Conservation (phyloP, 495 filamentous ascomycete genomes). For the Tuber brumale region DNA sequence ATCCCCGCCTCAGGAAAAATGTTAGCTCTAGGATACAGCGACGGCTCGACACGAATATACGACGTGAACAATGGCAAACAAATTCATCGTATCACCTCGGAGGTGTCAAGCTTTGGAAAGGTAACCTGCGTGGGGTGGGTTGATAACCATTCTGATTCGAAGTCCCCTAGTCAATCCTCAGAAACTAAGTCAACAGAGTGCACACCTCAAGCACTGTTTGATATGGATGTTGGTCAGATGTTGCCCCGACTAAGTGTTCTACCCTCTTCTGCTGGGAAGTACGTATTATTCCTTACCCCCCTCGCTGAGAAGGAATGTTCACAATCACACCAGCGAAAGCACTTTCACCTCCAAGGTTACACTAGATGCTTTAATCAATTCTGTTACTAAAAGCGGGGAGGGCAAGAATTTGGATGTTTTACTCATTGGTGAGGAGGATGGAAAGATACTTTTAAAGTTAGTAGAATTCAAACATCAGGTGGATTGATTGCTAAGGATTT, state of each 20-base stretch:
- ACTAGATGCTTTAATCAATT: conserved; percentile 40
- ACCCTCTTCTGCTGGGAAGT: conserved; percentile 38
- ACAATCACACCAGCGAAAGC: conserved; percentile 32
- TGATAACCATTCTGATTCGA: conserved; percentile 35
- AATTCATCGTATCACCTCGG: conserved; percentile 37
- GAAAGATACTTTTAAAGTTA: conserved; percentile 60
- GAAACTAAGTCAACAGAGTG: conserved; percentile 35
- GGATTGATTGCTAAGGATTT: conserved; percentile 4
- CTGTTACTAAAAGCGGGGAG: conserved; percentile 37
- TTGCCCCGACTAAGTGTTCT: conserved; percentile 38
- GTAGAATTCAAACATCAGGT: not conserved
- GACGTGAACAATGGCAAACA: conserved; percentile 42
- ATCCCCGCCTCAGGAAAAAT: conserved; percentile 34
- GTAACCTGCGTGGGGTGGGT: conserved; percentile 41
- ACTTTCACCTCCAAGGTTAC: conserved; percentile 42
- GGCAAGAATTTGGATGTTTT: conserved; percentile 61
- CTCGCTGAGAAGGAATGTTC: not conserved
- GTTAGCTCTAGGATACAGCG: conserved; percentile 40
- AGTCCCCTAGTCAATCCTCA: conserved; percentile 11
- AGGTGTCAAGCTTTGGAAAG: conserved; percentile 33
- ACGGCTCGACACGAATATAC: conserved; percentile 40
- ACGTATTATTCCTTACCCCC: conserved; percentile 8
- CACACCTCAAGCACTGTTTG: conserved; percentile 39
- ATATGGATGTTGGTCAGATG: conserved; percentile 41
- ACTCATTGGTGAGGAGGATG: conserved; percentile 68